Evolutionary conservation across 768 basidiomycete genomes (phyloP).

Genomic region (Termitomyces sp.): DNA sequence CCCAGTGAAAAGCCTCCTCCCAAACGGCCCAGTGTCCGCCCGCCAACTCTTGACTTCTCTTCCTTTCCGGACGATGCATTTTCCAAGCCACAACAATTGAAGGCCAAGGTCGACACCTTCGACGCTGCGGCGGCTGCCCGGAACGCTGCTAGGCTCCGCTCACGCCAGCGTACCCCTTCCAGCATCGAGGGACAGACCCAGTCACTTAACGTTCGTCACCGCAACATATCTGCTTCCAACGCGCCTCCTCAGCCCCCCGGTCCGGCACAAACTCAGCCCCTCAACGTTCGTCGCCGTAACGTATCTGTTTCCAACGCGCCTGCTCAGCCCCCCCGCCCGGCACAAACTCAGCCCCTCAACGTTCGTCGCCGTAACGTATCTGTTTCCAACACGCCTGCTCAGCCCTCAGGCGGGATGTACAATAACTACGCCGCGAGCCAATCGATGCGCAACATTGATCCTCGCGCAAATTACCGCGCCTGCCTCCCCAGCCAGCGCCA

Average conservation of each 20-base stretch:
- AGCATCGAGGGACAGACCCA: neutral
- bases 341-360: constrained; percentile 5
- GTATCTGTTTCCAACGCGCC: neutral
- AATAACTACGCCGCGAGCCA: constrained; percentile 6
- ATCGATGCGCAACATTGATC: constrained; percentile 13
- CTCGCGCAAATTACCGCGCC: constrained; percentile 9
- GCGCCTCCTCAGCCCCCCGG: neutral
- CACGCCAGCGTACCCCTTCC: neutral
- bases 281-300: constrained; percentile 7
- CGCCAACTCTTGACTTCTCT: neutral
- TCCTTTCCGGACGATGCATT: neutral
- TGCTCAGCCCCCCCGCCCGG: neutral
- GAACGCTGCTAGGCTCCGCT: constrained; percentile 1
- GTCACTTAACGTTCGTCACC: constrained; percentile 9
- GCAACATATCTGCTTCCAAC: neutral
- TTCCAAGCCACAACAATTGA: neutral
- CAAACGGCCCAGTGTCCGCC: neutral
- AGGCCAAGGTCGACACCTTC: neutral
- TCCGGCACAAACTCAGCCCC: neutral
- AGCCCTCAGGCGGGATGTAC: neutral
- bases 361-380: constrained; percentile 2
- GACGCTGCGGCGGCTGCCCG: neutral
- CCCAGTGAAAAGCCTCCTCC: neutral
- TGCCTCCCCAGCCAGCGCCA: neutral
- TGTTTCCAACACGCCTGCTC: neutral